Evolutionary conservation across 306 rosid species (phyloP), one percentile per base, ranked within the genome.

Genomic region (Prunus dulcis): DNA sequence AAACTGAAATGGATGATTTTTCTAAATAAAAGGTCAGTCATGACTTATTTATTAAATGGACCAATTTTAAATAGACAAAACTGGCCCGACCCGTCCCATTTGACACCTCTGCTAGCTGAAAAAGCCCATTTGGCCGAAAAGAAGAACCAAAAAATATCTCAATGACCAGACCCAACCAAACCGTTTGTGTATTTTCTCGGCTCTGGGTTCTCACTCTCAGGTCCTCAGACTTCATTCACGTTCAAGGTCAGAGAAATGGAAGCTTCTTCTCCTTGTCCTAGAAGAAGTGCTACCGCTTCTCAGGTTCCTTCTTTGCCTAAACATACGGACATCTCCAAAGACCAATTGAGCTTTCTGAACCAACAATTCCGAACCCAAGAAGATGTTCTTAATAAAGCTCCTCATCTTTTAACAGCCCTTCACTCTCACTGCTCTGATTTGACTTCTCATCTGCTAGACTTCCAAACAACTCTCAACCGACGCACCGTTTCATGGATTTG

Each of bases 401-500:
- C 86, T 46, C 78, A 30, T 19, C 84, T 81, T 64, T 66, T 82
- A 3, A 62, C 86, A 3, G 50, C 83, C 1, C 84, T 91, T 72
- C 17, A 4, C 22, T 61, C 69, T 9, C 83, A 77, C 13, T 89
- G 84, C 83, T 79, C 84, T n/a, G 50, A 84, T 76, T 80, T 89
- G 53, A 80, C 88, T 25, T 56, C 80, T 5, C 74, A 43, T 13
- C 81, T 87, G 63, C 85, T 15, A 11, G 17, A 30, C 71, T 79
- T 79, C 57, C 78, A 69, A 6, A 73, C 57, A 30, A 38, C 19
- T 41, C 71, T 86, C 73, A 28, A 85, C 19, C 78, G 83, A 81
- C 80, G 73, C 81, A 62, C 75, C 61, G 89, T 89, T 83, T 87
- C 91, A 0, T 91, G 88, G 88, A 87, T 91, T 75, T 73, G 86